Conservation (phyloP, 352 stramenopile genomes). For the Globisporangium rhizosaccharum region DNA sequence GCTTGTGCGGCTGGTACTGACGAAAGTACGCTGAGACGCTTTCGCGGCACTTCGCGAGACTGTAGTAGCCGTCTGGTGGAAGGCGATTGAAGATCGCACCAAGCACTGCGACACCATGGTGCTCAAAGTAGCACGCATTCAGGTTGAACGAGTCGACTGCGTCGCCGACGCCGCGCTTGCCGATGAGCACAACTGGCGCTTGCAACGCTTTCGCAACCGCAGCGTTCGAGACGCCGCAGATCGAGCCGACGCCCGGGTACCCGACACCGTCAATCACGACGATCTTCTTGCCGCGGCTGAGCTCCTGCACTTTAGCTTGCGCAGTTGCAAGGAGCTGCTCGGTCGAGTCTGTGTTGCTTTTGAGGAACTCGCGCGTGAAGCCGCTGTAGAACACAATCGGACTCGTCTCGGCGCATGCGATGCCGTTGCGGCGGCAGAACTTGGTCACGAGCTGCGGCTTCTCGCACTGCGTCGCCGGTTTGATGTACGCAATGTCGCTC, state of each 20-base stretch:
- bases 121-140: conserved; percentile 94
- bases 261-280: conserved; percentile 97
- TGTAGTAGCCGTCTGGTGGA: conserved; percentile 92
- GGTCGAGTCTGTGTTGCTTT: conserved; percentile 83
- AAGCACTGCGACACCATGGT: conserved; percentile 88
- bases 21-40: conserved; percentile 92
- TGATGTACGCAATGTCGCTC: conserved; percentile 95
- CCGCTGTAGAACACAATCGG: conserved; percentile 96
- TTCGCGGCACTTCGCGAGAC: conserved; percentile 86
- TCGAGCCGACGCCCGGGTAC: conserved; percentile 89
- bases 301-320: conserved; percentile 77
- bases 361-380: conserved; percentile 96
- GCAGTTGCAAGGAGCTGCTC: conserved; percentile 84
- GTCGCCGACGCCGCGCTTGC: conserved; percentile 94
- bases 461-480: conserved; percentile 97
- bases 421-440: conserved; percentile 89
- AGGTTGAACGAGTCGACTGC: conserved; percentile 97
- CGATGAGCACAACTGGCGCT: conserved; percentile 91
- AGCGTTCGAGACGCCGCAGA: conserved; percentile 77
- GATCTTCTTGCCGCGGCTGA: conserved; percentile 87
- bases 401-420: conserved; percentile 87
- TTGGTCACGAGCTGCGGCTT: conserved; percentile 90
- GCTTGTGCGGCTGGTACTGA: conserved; percentile 60
- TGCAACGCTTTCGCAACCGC: conserved; percentile 56
- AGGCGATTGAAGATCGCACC: conserved; percentile 96